A percentile compares a stretch with the other conserved stretches of the same genome.
phyloP scores from a whole-genome alignment of 2,329 filamentous ascomycete species.

The Sclerotinia subarctica region DNA sequence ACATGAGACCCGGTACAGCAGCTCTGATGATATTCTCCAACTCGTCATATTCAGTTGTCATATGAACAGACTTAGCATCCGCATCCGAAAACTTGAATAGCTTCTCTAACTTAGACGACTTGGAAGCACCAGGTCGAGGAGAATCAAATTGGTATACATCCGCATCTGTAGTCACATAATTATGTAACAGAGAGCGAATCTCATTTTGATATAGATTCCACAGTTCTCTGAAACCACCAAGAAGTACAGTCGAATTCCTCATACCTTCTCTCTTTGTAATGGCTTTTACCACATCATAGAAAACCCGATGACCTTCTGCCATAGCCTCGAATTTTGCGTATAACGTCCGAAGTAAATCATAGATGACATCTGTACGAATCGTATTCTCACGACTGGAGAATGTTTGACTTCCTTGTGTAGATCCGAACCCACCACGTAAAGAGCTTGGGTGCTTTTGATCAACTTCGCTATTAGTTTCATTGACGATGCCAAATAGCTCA shows the following conservation, averaged over 20 bases:
- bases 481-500: conserved; percentile 89
- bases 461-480: conserved; percentile 91
- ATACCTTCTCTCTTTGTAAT: conserved; percentile 77
- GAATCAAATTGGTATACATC: conserved; percentile 68
- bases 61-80: conserved; percentile 73
- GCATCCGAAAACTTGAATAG: conserved; percentile 86
- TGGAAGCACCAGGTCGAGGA: conserved; percentile 45
- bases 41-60: conserved; percentile 82
- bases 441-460: conserved; percentile 89
- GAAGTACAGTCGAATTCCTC: conserved; percentile 61
- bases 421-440: conserved; percentile 51
- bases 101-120: conserved; percentile 41
- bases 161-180: conserved; percentile 91
- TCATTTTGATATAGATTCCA: conserved; percentile 99
- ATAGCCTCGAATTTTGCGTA: conserved; percentile 98
- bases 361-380: conserved; percentile 78
- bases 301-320: conserved; percentile 87
- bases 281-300: conserved; percentile 87
- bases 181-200: conserved; percentile 89
- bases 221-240: conserved; percentile 88
- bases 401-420: conserved; percentile 56
- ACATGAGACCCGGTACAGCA: conserved; percentile 88
- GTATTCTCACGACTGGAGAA: conserved; percentile 69
- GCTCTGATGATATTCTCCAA: conserved; percentile 85
- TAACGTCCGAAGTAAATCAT: conserved; percentile 85